These are phyloP conservation scores for Seminavis robusta DNA, from an alignment of 108 stramenopile genomes.

Conservation along the genomic window DNA sequence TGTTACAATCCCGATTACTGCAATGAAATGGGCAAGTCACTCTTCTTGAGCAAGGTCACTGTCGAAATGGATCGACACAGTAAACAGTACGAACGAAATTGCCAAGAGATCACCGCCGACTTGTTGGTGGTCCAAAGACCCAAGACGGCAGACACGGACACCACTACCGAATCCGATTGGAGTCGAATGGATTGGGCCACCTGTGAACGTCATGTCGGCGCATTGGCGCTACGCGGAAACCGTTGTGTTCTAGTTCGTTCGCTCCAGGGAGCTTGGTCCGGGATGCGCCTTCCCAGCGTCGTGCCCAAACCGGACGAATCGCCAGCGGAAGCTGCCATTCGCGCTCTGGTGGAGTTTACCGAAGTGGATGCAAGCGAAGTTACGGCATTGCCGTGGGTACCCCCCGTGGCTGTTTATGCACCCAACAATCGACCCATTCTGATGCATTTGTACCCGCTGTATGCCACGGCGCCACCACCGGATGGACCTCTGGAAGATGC, in stretches of 20 bases:
- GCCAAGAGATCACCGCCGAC: slow-evolving; percentile 41
- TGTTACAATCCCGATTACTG: slow-evolving; percentile 30
- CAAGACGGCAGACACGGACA: background rate
- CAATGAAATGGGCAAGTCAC: slow-evolving; percentile 29
- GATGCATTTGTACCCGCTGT: slow-evolving; percentile 35
- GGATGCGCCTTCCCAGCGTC: slow-evolving; percentile 51
- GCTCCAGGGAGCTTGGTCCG: slow-evolving; percentile 28
- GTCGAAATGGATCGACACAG: slow-evolving; percentile 48
- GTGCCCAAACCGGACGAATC: slow-evolving; percentile 16
- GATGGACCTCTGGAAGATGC: slow-evolving; percentile 46
- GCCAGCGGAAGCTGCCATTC: slow-evolving; percentile 28
- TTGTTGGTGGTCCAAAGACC: slow-evolving; percentile 2
- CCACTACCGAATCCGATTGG: background rate
- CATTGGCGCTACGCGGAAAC: slow-evolving; percentile 49
- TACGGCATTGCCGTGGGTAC: slow-evolving; percentile 10
- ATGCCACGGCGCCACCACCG: slow-evolving; percentile 47
- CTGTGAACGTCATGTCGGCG: slow-evolving; percentile 44
- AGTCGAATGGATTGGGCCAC: slow-evolving; percentile 22
- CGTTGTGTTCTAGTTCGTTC: slow-evolving; percentile 56
- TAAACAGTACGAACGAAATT: slow-evolving; percentile 52
- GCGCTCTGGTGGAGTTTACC: slow-evolving; percentile 26
- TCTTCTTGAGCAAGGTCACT: slow-evolving; percentile 29
- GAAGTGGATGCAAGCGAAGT: slow-evolving; percentile 51
- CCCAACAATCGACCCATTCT: slow-evolving; percentile 29
- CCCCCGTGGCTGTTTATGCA: slow-evolving; percentile 43